Evolutionary conservation across 2,329 filamentous ascomycete genomes (phyloP), one percentile per base, ranked within the genome.

Genomic region (Cladosporium sp.): DNA sequence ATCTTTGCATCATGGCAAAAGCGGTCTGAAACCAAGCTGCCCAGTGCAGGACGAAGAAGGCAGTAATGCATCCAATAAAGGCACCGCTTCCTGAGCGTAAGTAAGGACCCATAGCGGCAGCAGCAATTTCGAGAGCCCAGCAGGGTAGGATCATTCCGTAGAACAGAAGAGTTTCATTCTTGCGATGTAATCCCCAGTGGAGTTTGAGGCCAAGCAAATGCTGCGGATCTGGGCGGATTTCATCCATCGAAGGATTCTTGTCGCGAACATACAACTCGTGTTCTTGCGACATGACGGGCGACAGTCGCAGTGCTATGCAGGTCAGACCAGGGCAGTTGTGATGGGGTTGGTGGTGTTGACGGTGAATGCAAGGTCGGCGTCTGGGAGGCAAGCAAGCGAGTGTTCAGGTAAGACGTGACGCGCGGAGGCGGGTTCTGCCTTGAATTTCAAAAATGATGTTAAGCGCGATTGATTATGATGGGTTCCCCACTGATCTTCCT

Each of bases 21-120:
- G 65, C 68, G 10, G 69, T 71, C 62, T 70, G 68, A 36, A 67
- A 48, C 68, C 68, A 71, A 8, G 68, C 69, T 13, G 63, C 64
- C 69, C 68, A 70, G 24, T 69, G 61, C 13, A 66, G 60, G 15
- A 68, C 60, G 62, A 66, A 66, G 39, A 67, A 63, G 6, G 61
- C 60, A 4, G 62, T 60, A 35, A 65, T 59, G 5, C 54, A 60
- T 6, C 56, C 67, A 37, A 67, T 67, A 54, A 71, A 71, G 1
- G 64, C 57, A 7, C 57, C 24, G 6, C 57, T 57, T 20, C 47
- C 48, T 2, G 68, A 66, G 13, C 58, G 55, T 5, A 60, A 49
- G 48, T 62, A 65, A 25, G 60, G 53, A 10, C 63, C 68, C 1
- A 62, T 49, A 6, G 60, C 66, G 25, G 67, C 66, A 3, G 68